These are phyloP conservation scores for Staphylotrichum longicolle DNA, from an alignment of 495 filamentous ascomycete species.

Conservation along the genomic window DNA sequence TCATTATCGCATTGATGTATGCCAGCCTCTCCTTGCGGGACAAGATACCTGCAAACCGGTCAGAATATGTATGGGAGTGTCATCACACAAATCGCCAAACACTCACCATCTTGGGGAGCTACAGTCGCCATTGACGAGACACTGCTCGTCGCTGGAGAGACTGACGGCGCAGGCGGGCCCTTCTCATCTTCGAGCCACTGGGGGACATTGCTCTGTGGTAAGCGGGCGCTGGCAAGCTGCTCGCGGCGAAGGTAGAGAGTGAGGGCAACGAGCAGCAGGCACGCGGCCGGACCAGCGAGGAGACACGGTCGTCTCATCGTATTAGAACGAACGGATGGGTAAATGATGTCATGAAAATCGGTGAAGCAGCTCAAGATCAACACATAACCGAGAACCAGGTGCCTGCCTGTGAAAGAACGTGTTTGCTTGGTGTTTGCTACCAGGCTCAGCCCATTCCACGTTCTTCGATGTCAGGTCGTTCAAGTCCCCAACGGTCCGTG, in stretches of 20 bases:
- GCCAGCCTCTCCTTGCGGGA: not conserved
- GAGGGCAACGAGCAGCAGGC: not conserved
- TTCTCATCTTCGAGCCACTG: not conserved
- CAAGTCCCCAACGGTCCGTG: no score
- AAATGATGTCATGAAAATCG: no score
- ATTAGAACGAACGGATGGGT: no score
- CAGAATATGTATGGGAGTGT: not conserved
- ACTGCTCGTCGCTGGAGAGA: not conserved
- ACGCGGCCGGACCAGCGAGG: not conserved
- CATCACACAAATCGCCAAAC: not conserved
- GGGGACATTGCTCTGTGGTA: not conserved
- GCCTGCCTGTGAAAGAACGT: no score
- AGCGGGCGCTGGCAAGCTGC: not conserved
- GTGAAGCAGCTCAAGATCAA: no score
- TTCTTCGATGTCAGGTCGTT: no score
- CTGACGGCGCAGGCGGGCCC: not conserved
- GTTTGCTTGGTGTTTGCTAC: no score
- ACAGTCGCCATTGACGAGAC: no score
- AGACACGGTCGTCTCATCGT: no score
- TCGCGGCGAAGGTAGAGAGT: conserved; percentile 5
- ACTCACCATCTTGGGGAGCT: no score
- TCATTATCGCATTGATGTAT: conserved; percentile 17
- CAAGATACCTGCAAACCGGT: not conserved
- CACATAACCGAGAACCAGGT: no score
- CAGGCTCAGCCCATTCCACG: no score